These are phyloP conservation scores for Coprinellus aureogranulatus DNA, from an alignment of 768 basidiomycete genomes.

Conservation along the genomic window DNA sequence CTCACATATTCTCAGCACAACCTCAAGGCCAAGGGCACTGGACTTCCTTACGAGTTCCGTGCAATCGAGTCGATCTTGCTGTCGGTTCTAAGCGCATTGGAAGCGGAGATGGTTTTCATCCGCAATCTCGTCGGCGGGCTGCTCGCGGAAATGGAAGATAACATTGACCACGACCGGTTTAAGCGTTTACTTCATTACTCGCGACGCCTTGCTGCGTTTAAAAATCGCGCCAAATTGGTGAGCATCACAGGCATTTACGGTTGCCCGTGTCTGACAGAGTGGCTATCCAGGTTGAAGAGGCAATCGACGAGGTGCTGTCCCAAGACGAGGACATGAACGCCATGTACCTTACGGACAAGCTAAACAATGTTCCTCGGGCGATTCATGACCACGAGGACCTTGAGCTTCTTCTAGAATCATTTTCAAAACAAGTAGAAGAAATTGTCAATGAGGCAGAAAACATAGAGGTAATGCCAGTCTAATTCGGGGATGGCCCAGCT, in stretches of 20 bases:
- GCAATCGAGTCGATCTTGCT: conserved; percentile 91
- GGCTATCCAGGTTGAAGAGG: conserved; percentile 77
- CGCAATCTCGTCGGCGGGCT: conserved; percentile 87
- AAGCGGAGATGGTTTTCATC: conserved; percentile 95
- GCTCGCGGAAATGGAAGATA: conserved; percentile 89
- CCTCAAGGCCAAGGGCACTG: conserved; percentile 65
- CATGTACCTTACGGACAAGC: conserved; percentile 93
- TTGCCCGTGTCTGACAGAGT: conserved; percentile 3
- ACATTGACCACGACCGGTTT: conserved; percentile 94
- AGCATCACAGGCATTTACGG: conserved; percentile 13
- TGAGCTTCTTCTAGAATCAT: conserved; percentile 90
- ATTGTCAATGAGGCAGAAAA: conserved; percentile 91
- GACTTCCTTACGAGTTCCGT: conserved; percentile 86
- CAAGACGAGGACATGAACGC: conserved; percentile 96
- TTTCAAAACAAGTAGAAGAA: conserved; percentile 95
- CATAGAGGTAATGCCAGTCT: conserved; percentile 56
- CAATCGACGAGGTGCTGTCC: conserved; percentile 86
- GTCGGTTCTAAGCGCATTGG: conserved; percentile 87
- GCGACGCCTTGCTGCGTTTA: conserved; percentile 81
- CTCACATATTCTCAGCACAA: conserved; percentile 60
- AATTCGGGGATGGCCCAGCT: no score
- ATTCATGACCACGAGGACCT: conserved; percentile 87
- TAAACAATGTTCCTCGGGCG: conserved; percentile 56
- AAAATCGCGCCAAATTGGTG: conserved; percentile 86
- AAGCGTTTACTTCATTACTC: conserved; percentile 91